Evolutionary conservation across 2,329 filamentous ascomycete species (phyloP).

Genomic region (Stachybotrys echinatus): DNA sequence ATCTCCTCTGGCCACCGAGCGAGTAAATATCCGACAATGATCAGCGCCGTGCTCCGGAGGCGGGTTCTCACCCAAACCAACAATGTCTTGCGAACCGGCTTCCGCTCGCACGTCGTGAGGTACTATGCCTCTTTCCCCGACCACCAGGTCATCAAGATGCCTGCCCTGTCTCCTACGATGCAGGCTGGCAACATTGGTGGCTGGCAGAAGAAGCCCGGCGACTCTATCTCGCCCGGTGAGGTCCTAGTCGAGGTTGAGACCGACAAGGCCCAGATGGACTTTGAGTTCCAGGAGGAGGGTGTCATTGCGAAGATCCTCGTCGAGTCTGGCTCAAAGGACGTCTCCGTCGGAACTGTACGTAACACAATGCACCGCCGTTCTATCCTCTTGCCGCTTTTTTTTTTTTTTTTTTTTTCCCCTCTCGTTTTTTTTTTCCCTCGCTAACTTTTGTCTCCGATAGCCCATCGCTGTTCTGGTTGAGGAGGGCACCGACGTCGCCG

Average conservation of each 20-base stretch:
- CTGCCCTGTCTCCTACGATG: constrained; percentile 97
- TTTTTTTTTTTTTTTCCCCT: constrained; percentile 8
- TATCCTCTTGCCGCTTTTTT: constrained; percentile 8
- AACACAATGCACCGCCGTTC: background rate
- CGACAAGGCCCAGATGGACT: constrained; percentile 99
- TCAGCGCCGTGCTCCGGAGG: constrained; percentile 60
- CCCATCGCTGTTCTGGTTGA: constrained; percentile 95
- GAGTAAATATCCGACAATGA: constrained; percentile 36
- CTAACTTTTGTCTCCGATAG: constrained; percentile 51
- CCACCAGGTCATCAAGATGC: constrained; percentile 96
- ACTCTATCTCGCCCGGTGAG: constrained; percentile 82
- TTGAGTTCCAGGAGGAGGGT: constrained; percentile 98
- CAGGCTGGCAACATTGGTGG: constrained; percentile 90
- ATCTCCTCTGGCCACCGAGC: constrained; percentile 10
- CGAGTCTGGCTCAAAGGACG: constrained; percentile 88
- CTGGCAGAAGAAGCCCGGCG: constrained; percentile 97
- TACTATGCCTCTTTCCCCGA: constrained; percentile 82
- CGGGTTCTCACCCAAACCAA: constrained; percentile 49
- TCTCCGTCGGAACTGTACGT: constrained; percentile 90
- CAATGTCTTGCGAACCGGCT: constrained; percentile 44
- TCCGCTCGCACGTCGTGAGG: constrained; percentile 52
- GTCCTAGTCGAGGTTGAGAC: constrained; percentile 98
- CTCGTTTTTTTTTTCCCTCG: constrained; percentile 5
- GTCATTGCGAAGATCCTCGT: constrained; percentile 91
- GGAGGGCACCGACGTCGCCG: constrained; percentile 78